Evolutionary conservation across 805 yeast species (phyloP).

Genomic region (Ogataea henricii): DNA sequence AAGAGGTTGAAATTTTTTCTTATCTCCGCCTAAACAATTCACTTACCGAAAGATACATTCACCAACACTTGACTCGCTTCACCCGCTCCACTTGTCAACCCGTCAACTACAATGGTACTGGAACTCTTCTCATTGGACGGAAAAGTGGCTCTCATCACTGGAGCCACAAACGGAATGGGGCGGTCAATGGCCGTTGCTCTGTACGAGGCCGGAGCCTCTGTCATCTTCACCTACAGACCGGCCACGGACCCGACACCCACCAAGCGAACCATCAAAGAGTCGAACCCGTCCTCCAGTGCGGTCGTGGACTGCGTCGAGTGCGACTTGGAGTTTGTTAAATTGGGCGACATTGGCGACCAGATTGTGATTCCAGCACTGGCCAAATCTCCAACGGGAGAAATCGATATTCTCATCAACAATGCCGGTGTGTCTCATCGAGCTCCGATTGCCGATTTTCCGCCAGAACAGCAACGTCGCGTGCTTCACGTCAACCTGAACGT

Average conservation of each 20-base stretch:
- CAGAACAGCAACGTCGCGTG: slow-evolving; percentile 40
- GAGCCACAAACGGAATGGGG: slow-evolving; percentile 60
- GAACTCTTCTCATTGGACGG: slow-evolving; percentile 40
- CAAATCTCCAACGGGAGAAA: slow-evolving; percentile 31
- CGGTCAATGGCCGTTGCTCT: slow-evolving; percentile 51
- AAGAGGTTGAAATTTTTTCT: too few relatives aligned
- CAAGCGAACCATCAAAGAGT: slow-evolving; percentile 27
- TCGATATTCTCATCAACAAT: slow-evolving; percentile 38
- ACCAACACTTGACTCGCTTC: too few relatives aligned
- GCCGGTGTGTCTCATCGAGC: slow-evolving; percentile 39
- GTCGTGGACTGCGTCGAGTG: slow-evolving; percentile 28
- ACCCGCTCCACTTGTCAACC: too few relatives aligned
- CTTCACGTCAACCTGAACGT: slow-evolving; percentile 43
- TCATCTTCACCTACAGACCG: slow-evolving; percentile 41
- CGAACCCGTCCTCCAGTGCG: slow-evolving; percentile 31
- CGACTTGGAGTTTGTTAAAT: slow-evolving; percentile 31
- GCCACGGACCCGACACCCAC: slow-evolving; percentile 33
- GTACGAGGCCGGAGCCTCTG: slow-evolving; percentile 49
- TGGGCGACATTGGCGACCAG: slow-evolving; percentile 31
- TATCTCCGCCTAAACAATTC: too few relatives aligned
- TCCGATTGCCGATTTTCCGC: slow-evolving; percentile 38
- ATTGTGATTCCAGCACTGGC: slow-evolving; percentile 36
- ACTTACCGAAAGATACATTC: too few relatives aligned
- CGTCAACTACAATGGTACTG: background rate
- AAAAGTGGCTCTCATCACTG: slow-evolving; percentile 47